phyloP scores from a whole-genome alignment of 1,284 basidiomycete species.

The Moesziomyces sp. region DNA sequence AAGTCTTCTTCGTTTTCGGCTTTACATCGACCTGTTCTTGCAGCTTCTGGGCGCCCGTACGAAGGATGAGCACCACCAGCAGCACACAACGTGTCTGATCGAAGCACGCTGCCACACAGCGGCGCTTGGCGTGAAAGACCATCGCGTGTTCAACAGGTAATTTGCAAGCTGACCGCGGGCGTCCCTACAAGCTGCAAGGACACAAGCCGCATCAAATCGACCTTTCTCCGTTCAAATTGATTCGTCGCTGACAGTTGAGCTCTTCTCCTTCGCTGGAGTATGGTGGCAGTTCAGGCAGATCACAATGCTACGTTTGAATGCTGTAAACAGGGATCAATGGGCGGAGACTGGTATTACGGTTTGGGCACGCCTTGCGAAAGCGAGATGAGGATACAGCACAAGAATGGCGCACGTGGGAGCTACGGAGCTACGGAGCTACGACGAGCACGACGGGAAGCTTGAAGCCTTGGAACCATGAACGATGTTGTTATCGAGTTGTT shows the following conservation, averaged over 20 bases:
- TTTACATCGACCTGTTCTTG: no score
- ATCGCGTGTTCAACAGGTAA: background rate
- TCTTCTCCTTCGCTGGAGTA: background rate
- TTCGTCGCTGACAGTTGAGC: background rate
- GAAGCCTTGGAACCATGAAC: background rate
- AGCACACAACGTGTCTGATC: slow-evolving; percentile 1
- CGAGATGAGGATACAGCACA: no score
- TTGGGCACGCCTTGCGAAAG: no score
- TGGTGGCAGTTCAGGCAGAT: no score
- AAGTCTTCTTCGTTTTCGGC: no score
- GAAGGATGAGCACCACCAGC: background rate
- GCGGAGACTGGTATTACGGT: no score
- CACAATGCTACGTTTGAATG: no score
- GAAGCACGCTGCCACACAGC: background rate
- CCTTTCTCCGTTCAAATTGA: background rate
- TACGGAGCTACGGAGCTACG: no score
- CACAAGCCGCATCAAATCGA: background rate
- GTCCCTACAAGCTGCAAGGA: background rate
- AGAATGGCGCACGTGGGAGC: no score
- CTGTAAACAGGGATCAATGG: no score
- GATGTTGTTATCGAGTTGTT: no score
- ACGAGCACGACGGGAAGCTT: background rate
- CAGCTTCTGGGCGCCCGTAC: no score
- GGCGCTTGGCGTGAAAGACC: slow-evolving; percentile 2
- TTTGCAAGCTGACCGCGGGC: slow-evolving; percentile 8